phyloP scores from a whole-genome alignment of 805 yeast species.

The Lachancea sp. region DNA sequence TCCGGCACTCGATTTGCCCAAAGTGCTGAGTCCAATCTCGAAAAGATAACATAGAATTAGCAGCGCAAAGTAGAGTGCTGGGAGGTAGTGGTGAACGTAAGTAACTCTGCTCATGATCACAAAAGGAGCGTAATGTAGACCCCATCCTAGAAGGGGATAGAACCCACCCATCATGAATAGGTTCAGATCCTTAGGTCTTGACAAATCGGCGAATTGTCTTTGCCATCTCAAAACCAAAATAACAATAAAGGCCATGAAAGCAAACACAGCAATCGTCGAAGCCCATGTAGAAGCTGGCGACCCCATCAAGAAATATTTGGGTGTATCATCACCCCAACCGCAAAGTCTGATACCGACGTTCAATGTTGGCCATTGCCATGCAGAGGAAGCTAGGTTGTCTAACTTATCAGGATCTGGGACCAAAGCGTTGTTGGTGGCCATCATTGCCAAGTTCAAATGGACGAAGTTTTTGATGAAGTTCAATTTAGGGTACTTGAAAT shows the following conservation, averaged over 20 bases:
- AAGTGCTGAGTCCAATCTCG: constrained; percentile 38
- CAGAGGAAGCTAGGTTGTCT: constrained; percentile 64
- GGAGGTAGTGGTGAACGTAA: constrained; percentile 79
- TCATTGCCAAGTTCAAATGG: constrained; percentile 76
- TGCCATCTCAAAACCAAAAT: constrained; percentile 67
- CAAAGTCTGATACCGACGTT: constrained; percentile 71
- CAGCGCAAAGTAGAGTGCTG: constrained; percentile 74
- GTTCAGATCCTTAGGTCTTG: constrained; percentile 40
- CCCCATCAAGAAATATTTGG: constrained; percentile 66
- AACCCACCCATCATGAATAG: constrained; percentile 63
- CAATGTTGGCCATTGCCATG: constrained; percentile 88
- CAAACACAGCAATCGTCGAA: constrained; percentile 54
- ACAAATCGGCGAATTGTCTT: constrained; percentile 66
- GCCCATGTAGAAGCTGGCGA: constrained; percentile 78
- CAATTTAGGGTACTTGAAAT: constrained; percentile 55
- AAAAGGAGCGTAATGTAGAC: constrained; percentile 69
- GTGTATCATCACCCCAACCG: constrained; percentile 61
- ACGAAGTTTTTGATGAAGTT: constrained; percentile 69
- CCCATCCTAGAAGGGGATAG: constrained; percentile 78
- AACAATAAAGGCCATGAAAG: constrained; percentile 44
- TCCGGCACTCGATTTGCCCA: constrained; percentile 27
- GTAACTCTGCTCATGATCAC: constrained; percentile 81
- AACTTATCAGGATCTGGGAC: constrained; percentile 70
- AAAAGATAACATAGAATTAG: constrained; percentile 47
- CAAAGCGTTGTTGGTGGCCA: constrained; percentile 87